phyloP scores from a whole-genome alignment of 805 yeast genomes.

The Gaillardinia entomophila region DNA sequence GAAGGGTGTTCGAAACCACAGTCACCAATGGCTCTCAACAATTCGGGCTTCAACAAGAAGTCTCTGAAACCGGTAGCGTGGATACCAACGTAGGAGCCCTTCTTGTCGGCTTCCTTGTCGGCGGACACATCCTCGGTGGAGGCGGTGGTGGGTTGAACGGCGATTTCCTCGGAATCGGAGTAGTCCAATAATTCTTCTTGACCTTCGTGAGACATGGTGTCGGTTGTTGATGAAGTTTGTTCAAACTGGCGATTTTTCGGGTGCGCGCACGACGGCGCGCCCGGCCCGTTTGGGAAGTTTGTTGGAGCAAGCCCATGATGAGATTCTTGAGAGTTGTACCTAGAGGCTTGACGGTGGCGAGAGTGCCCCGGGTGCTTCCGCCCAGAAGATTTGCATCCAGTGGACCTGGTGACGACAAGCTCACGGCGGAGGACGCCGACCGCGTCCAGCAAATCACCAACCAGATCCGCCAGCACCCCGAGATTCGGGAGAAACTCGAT shows the following conservation, averaged over 20 bases:
- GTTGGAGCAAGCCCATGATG: too few relatives aligned
- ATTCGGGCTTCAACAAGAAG: conserved; percentile 92
- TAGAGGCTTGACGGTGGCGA: too few relatives aligned
- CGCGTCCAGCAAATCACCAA: conserved; percentile 12
- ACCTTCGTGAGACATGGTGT: conserved; percentile 85
- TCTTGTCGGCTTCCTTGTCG: conserved; percentile 69
- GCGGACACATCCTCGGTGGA: conserved; percentile 39
- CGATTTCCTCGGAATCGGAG: conserved; percentile 96
- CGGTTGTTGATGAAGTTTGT: too few relatives aligned
- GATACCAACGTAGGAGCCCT: conserved; percentile 96
- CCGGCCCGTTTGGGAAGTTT: too few relatives aligned
- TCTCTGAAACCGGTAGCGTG: conserved; percentile 99
- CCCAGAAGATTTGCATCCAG: background rate
- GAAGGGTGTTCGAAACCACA: conserved; percentile 99
- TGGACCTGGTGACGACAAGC: background rate
- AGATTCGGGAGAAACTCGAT: conserved; percentile 20
- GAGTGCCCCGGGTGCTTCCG: too few relatives aligned
- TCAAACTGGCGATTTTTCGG: too few relatives aligned
- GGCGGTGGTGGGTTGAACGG: conserved; percentile 48
- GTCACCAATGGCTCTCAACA: conserved; percentile 95
- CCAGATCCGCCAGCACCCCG: conserved; percentile 20
- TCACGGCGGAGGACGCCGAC: conserved; percentile 3
- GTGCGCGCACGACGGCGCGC: too few relatives aligned
- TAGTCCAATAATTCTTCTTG: conserved; percentile 99
- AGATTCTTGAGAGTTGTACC: too few relatives aligned